phyloP scores from a whole-genome alignment of 2,329 filamentous ascomycete genomes.

The Curvularia sp. region DNA sequence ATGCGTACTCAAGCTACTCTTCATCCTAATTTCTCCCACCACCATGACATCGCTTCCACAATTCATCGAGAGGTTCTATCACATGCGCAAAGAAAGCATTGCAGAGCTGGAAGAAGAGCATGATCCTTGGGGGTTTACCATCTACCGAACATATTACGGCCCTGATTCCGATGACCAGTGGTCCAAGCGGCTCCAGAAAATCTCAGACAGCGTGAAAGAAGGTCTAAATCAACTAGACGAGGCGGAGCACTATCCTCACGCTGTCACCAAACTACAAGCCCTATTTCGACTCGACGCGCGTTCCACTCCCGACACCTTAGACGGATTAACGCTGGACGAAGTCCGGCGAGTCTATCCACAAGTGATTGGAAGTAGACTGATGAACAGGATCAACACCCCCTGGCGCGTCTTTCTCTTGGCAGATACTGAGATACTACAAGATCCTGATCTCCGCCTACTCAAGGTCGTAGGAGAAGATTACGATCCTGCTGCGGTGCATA shows the following conservation, averaged over 20 bases:
- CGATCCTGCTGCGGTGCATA: not conserved
- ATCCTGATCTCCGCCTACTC: not conserved
- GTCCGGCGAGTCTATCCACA: not conserved
- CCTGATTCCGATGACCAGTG: not conserved
- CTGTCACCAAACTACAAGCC: not conserved
- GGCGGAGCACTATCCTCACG: not conserved
- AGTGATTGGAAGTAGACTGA: not conserved
- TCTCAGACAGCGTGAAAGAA: not conserved
- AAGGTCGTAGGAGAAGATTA: not conserved
- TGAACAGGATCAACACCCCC: not conserved
- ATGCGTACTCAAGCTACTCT: too few species aligned
- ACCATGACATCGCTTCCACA: too few species aligned
- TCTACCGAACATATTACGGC: slow-evolving; percentile 5
- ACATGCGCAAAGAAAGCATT: not conserved
- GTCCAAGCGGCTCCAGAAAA: not conserved
- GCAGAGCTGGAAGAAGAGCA: not conserved
- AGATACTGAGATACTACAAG: slow-evolving; percentile 1
- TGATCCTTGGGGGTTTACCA: not conserved
- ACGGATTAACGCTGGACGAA: not conserved
- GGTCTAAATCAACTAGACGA: not conserved
- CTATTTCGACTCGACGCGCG: not conserved
- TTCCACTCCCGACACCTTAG: not conserved
- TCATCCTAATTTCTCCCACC: too few species aligned
- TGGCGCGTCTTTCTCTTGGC: not conserved
- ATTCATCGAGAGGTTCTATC: too few species aligned